A percentile compares a stretch with the other conserved stretches of the same genome.
Conservation (phyloP, 139 green algal species). For the Picochlorum sp. region DNA sequence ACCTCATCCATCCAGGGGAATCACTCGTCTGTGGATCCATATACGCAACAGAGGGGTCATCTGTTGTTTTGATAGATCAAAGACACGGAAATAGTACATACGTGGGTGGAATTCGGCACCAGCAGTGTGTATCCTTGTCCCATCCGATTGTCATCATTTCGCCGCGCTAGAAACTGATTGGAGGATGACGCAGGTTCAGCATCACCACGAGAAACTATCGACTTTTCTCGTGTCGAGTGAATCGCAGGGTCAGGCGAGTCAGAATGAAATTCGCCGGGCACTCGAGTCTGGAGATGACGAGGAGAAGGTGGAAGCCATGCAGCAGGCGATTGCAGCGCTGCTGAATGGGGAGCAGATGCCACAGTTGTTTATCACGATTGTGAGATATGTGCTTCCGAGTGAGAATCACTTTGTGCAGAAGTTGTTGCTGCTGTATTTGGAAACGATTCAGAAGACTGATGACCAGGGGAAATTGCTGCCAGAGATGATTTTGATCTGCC, state of each 20-base stretch:
- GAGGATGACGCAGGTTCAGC: not conserved
- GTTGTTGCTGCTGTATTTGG: slow-evolving; percentile 96
- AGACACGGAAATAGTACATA: too few species aligned
- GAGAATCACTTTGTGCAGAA: slow-evolving; percentile 98
- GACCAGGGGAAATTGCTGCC: slow-evolving; percentile 88
- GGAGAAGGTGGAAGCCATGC: slow-evolving; percentile 86
- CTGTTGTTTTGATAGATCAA: too few species aligned
- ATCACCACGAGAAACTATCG: slow-evolving; percentile 63
- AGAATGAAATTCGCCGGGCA: slow-evolving; percentile 87
- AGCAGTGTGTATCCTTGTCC: too few species aligned
- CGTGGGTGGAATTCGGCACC: too few species aligned
- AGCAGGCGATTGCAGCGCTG: slow-evolving; percentile 89
- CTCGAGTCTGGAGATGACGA: slow-evolving; percentile 78
- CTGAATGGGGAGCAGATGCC: slow-evolving; percentile 92
- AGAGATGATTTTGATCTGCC: slow-evolving; percentile 99
- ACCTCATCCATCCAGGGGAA: too few species aligned
- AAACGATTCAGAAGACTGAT: slow-evolving; percentile 99
- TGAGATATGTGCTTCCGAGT: slow-evolving; percentile 95
- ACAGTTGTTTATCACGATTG: slow-evolving; percentile 97
- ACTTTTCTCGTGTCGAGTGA: slow-evolving; percentile 93
- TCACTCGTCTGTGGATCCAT: too few species aligned
- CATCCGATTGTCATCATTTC: not conserved
- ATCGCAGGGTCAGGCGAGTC: slow-evolving; percentile 44
- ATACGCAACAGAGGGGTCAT: too few species aligned
- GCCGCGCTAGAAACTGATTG: slow-evolving; percentile 1